Base-by-base conservation (phyloP, 2,329 filamentous ascomycete genomes). In the Metarhizium brunneum region DNA sequence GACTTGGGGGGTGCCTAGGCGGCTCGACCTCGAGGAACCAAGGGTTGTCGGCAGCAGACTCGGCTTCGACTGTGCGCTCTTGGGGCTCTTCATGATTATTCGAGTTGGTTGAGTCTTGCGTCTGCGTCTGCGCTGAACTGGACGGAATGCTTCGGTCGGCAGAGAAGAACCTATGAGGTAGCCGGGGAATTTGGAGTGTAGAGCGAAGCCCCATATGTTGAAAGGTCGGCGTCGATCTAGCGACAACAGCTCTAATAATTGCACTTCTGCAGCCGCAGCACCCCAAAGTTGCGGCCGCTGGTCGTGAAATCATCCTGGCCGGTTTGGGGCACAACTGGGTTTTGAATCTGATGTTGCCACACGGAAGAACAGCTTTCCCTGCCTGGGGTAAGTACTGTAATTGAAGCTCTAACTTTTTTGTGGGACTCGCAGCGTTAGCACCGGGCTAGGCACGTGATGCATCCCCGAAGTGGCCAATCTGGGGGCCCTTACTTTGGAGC, bases 21-120 rank as follows among this genome's bases (percentile, higher is more conserved):
- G 80, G 73, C 47, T 89, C 81, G 61, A 88, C 84, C 66, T 94
- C 85, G 32, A 95, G 83, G 69, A 96, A 97, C 94, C 94, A 97
- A 6, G 89, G 89, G 7, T 84, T 70, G 13, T 67, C 20, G 6
- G 11, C 45, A 2, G 47, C 29, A 14, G 51, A 30, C 32, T 38
- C 25, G 29, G 11, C 50, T 8, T 50, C 25, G 14, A 14, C 14
- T 16, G 2, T 42, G 13, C 40, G 10, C 14, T 42, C 25, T 50
- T 50, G 13, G 11, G 6, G 2, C 20, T 83, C 63, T 10, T 66
- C 48, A 2, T 70, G 64, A 6, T 69, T 62, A 5, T 67, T 54
- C 2, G 49, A 11, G 25, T 30, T 8, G 13, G 60, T 57, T 57
- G 55, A 6, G 50, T 36, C 16, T 59, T 45, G 18, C 63, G 57